Percentiles rank a stretch among this genome's conserved stretches.
These are phyloP conservation scores for Cyclotella choctawhatcheeana DNA, from an alignment of 108 stramenopile species.

Conservation along the genomic window DNA sequence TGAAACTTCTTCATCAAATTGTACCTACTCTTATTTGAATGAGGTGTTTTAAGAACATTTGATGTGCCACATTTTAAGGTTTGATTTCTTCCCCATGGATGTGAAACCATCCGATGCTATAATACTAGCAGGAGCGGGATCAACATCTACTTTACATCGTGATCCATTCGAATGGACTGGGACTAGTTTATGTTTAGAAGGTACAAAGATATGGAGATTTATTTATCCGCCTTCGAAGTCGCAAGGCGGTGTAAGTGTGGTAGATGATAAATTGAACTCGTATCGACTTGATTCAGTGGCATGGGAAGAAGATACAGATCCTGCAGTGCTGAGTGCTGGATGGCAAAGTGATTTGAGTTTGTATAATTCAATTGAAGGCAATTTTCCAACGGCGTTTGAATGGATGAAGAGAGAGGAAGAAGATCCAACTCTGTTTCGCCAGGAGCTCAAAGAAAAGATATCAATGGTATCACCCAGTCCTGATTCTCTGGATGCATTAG, in stretches of 20 bases:
- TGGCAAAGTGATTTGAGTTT: conserved; percentile 71
- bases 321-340: conserved; percentile 50
- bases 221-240: conserved; percentile 35
- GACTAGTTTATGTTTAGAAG: conserved; percentile 66
- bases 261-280: conserved; percentile 50
- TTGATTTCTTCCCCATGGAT: conserved; percentile 55
- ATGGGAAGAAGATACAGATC: conserved; percentile 44
- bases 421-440: not conserved
- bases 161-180: conserved; percentile 84
- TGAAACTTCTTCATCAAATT: too few relatives aligned
- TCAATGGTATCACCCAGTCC: conserved; percentile 10
- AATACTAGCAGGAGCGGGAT: conserved; percentile 63
- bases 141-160: conserved; percentile 67
- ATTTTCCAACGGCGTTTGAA: conserved; percentile 35
- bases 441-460: conserved; percentile 24
- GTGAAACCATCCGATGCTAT: conserved; percentile 58
- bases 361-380: conserved; percentile 25
- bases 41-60: too few relatives aligned
- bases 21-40: too few relatives aligned
- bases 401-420: conserved; percentile 35
- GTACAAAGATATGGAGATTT: conserved; percentile 75
- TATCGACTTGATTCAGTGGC: conserved; percentile 64
- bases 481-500: conserved; percentile 7
- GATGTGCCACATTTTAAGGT: too few relatives aligned
- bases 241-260: conserved; percentile 25